Conservation (phyloP, 2,329 filamentous ascomycete genomes). For the Gremmenia infestans region DNA sequence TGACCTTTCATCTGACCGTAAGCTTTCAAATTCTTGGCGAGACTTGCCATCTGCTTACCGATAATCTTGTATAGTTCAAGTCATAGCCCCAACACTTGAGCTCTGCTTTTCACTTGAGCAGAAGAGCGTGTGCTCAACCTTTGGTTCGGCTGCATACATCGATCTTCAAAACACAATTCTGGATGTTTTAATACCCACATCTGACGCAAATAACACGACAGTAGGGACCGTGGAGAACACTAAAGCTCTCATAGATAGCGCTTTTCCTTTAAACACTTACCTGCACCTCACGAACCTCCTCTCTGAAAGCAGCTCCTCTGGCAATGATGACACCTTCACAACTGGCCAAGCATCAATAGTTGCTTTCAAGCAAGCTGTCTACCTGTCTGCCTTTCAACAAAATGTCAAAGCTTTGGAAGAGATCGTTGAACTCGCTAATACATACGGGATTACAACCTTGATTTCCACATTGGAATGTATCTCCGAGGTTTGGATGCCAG, state of each 20-base stretch:
- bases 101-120: background rate
- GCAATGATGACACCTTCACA: background rate
- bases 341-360: background rate
- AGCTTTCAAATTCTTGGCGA: constrained; percentile 18
- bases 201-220: no score
- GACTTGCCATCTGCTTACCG: constrained; percentile 6
- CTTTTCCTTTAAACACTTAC: background rate
- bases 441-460: constrained; percentile 1
- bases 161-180: background rate
- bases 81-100: background rate
- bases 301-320: background rate
- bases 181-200: background rate
- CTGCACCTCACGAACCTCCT: background rate
- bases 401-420: constrained; percentile 6
- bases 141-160: background rate
- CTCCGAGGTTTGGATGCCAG: constrained; percentile 7
- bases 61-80: constrained; percentile 5
- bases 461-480: constrained; percentile 16
- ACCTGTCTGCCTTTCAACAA: background rate
- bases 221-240: no score
- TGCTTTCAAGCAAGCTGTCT: constrained; percentile 10
- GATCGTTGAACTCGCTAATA: background rate
- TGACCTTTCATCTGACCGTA: constrained; percentile 40
- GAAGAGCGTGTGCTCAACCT: background rate
- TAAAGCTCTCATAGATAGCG: no score